Base-by-base conservation (phyloP, 306 rosid genomes). In the Ormosia semicastrata region DNA sequence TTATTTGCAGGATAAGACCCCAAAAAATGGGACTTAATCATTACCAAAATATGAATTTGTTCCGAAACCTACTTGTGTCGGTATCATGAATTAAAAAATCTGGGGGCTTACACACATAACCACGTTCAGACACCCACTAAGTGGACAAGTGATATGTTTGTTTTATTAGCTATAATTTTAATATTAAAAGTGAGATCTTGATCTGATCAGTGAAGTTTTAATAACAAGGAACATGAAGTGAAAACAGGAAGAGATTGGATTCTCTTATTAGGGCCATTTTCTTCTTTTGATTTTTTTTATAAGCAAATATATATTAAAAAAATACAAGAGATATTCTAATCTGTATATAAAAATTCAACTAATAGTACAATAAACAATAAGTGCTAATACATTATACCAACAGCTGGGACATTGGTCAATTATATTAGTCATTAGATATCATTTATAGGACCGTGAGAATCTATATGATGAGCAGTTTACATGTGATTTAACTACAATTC, bases 161-260 rank as follows among this genome's bases (percentile, higher is more conserved):
- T 33, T 56, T 8, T 58, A 15, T 52, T 30, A 32, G 39, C 13
- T 14, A 73, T 10, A 81, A 3, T 15, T 74, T 74, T n/a, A 54
- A 81, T 40, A 76, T 56, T 58, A 7, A 3, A 70, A 77, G 66
- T 64, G 56, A 78, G 82, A 72, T 86, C 85, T 73, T 50, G 53
- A 71, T 85, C 65, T 54, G 46, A 81, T 78, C 24, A 37, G 6
- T 57, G 24, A 10, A 47, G 57, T 13, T 67, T 67, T 37, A 57
- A 67, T 29, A 73, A 50, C 29, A 36, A 13, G 30, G 4, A 43
- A 40, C 17, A 37, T 53, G 58, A 29, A 46, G 53, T 70, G 24
- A 24, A 14, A 50, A 40, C 10, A 15, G 29, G 34, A 57, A 58
- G 39, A 47, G 62, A 73, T 67, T 33, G 65, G 53, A 75, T 75